Evolutionary conservation across 129 eudicot genomes (phyloP).

Genomic region (Saussurea involucrata): DNA sequence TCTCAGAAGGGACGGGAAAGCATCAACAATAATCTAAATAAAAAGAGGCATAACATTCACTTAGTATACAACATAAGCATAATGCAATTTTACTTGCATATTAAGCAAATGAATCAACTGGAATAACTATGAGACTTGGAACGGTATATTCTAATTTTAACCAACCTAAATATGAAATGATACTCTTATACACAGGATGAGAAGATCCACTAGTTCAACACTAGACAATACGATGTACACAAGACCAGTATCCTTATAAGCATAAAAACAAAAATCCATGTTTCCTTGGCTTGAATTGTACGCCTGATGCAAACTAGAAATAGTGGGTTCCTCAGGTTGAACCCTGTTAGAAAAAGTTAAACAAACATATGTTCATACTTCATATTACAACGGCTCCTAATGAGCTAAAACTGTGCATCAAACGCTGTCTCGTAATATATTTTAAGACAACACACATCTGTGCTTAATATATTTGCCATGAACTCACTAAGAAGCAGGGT

Average conservation of each 20-base stretch:
- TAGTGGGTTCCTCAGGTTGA: background rate
- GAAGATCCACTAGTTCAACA: background rate
- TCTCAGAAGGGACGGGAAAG: slow-evolving; percentile 71
- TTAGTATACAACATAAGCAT: background rate
- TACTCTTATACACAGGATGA: background rate
- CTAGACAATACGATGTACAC: background rate
- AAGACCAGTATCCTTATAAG: background rate
- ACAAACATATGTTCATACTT: background rate
- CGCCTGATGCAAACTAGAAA: background rate
- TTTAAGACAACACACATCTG: background rate
- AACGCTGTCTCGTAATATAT: background rate
- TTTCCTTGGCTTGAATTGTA: background rate
- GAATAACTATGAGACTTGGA: background rate
- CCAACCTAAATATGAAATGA: background rate
- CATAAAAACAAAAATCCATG: background rate
- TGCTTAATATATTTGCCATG: background rate
- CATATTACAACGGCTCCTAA: background rate
- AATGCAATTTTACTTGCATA: slow-evolving; percentile 12
- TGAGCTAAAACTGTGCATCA: background rate
- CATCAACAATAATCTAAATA: slow-evolving; percentile 54
- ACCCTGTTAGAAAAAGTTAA: background rate
- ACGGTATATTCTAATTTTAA: background rate
- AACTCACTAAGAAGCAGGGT: background rate
- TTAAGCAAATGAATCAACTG: background rate
- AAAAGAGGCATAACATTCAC: background rate